Percentiles rank a stretch among this genome's conserved stretches.
These are phyloP conservation scores for Chaetomium fimeti DNA, from an alignment of 495 filamentous ascomycete genomes.

Conservation along the genomic window DNA sequence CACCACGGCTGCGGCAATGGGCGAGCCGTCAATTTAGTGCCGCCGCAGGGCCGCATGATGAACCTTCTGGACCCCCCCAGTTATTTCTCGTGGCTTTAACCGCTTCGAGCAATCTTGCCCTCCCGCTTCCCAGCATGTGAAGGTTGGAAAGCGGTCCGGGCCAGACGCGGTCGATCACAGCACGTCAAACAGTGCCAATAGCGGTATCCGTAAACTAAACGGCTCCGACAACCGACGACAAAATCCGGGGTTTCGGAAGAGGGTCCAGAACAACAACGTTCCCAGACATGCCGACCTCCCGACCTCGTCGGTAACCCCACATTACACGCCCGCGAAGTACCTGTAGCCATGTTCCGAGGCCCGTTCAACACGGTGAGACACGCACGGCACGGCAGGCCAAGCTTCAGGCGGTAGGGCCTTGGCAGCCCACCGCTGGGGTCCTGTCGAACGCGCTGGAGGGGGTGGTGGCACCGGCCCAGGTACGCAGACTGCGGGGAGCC, in stretches of 20 bases:
- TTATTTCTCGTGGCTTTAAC: neutral
- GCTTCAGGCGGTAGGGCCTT: slow-evolving; percentile 31
- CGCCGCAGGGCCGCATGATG: slow-evolving; percentile 1
- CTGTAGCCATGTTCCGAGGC: slow-evolving; percentile 9
- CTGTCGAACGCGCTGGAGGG: neutral
- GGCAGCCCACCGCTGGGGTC: slow-evolving; percentile 23
- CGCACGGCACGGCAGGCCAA: slow-evolving; percentile 38
- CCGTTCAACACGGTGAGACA: slow-evolving; percentile 22
- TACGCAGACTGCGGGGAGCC: too few relatives aligned
- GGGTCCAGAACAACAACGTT: neutral
- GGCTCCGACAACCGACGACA: neutral
- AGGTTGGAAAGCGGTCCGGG: neutral
- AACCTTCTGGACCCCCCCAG: neutral
- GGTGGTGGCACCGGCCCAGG: neutral
- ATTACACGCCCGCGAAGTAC: neutral
- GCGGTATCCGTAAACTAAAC: too few relatives aligned
- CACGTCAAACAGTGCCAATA: slow-evolving; percentile 8
- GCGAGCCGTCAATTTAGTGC: slow-evolving; percentile 6
- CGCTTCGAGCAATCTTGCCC: neutral
- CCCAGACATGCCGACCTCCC: neutral
- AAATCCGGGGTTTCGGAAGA: neutral
- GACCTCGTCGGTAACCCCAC: too few relatives aligned
- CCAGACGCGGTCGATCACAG: slow-evolving; percentile 5
- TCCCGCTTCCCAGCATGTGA: neutral
- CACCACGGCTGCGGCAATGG: slow-evolving; percentile 16